Evolutionary conservation across 176 grass and related monocot species (phyloP).

Genomic region (Ensete ventricosum): DNA sequence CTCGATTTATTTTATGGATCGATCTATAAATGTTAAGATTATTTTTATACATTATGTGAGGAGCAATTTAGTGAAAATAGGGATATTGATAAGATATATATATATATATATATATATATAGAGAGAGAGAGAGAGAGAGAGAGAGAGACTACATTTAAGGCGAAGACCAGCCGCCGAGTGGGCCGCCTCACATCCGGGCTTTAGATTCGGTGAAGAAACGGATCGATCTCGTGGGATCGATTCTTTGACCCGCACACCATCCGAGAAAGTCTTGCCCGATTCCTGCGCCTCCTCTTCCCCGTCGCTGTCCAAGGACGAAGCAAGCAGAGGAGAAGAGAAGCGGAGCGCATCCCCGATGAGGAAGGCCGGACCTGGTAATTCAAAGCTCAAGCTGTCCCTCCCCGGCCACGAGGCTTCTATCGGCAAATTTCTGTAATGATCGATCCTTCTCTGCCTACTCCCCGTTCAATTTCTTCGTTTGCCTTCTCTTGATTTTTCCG

Average conservation of each 20-base stretch:
- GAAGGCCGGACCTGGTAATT: background rate
- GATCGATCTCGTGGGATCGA: background rate
- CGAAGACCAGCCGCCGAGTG: background rate
- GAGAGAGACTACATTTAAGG: background rate
- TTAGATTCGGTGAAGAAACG: background rate
- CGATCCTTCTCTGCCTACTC: background rate
- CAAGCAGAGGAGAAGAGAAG: background rate
- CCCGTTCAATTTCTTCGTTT: constrained; percentile 8
- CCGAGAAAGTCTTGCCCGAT: background rate
- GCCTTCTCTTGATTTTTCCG: background rate
- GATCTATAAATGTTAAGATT: too few species aligned
- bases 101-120: too few species aligned
- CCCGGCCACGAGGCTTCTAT: constrained; percentile 56
- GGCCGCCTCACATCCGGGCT: background rate
- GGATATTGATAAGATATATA: too few species aligned
- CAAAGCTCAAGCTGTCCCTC: constrained; percentile 33
- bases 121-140: too few species aligned
- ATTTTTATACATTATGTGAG: too few species aligned
- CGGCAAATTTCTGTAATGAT: constrained; percentile 66
- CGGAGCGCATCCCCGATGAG: background rate
- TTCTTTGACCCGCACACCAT: background rate
- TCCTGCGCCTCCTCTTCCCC: background rate
- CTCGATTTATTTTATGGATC: too few species aligned
- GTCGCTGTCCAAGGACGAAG: background rate
- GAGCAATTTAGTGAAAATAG: too few species aligned